Conservation (phyloP, 192 early-diverging fungal species). For the Blastocladiella britannica region DNA sequence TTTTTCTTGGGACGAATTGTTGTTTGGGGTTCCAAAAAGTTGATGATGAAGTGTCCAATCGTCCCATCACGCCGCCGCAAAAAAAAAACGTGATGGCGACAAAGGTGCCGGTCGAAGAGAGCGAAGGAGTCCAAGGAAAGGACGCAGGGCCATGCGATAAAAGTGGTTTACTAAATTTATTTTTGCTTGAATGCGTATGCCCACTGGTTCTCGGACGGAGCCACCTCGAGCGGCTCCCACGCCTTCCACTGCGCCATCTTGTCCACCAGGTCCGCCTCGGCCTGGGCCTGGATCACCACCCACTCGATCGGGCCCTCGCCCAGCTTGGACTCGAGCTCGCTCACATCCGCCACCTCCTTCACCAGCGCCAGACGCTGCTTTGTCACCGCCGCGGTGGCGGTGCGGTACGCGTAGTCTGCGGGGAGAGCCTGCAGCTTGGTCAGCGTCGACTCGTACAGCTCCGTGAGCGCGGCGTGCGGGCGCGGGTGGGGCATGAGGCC, state of each 20-base stretch:
- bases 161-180: no score
- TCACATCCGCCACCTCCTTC: background rate
- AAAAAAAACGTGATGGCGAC: no score
- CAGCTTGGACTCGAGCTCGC: background rate
- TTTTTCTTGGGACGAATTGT: no score
- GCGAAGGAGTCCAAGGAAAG: no score
- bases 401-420: background rate
- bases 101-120: no score
- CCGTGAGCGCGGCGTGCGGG: background rate
- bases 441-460: background rate
- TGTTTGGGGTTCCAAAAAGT: no score
- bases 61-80: no score
- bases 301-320: background rate
- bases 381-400: background rate
- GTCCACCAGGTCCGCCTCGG: background rate
- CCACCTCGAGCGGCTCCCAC: background rate
- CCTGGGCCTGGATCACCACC: background rate
- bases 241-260: background rate
- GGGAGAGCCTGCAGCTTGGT: background rate
- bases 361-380: background rate
- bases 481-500: background rate
- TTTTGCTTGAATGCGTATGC: background rate
- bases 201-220: background rate
- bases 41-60: no score
- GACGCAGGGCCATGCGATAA: no score